Percentiles rank a stretch among this genome's conserved stretches.
Conservation (phyloP, 2,329 filamentous ascomycete species). For the Ophiostoma fasciatum region DNA sequence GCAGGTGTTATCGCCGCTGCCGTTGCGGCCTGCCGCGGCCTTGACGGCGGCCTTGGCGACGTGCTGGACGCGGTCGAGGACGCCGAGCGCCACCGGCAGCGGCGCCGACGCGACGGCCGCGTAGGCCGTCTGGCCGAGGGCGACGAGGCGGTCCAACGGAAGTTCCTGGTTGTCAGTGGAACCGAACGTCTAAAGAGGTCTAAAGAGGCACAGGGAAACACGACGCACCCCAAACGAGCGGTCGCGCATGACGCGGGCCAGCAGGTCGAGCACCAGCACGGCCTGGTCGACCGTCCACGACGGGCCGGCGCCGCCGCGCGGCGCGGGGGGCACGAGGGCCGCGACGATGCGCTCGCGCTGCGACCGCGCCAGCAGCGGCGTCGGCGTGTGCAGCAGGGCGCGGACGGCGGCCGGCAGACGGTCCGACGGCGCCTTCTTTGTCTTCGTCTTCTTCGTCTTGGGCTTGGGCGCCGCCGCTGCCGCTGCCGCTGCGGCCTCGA, state of each 20-base stretch:
- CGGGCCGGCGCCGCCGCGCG: neutral
- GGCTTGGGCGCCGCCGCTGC: no score
- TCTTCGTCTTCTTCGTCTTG: no score
- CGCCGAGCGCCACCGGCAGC: neutral
- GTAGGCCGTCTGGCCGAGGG: constrained; percentile 15
- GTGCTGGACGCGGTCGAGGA: constrained; percentile 4
- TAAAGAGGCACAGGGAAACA: no score
- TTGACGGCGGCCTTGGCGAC: constrained; percentile 1
- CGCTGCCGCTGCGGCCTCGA: constrained; percentile 1
- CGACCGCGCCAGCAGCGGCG: constrained; percentile 25
- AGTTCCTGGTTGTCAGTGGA: constrained; percentile 24
- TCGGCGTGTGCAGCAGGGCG: constrained; percentile 20
- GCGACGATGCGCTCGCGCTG: constrained; percentile 30
- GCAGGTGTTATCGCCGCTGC: neutral
- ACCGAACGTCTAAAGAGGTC: neutral
- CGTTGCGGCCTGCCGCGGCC: neutral
- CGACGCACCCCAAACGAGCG: constrained; percentile 26
- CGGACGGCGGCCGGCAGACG: neutral
- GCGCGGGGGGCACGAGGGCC: constrained; percentile 14
- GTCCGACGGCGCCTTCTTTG: neutral
- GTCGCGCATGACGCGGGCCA: constrained; percentile 33
- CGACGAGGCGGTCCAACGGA: constrained; percentile 23
- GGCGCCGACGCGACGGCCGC: neutral
- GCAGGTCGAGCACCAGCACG: constrained; percentile 27
- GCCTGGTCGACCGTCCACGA: constrained; percentile 12